Percentiles rank a stretch among this genome's conserved stretches.
phyloP scores from a whole-genome alignment of 1,284 basidiomycete species.

The Cryptococcus depauperatus region DNA sequence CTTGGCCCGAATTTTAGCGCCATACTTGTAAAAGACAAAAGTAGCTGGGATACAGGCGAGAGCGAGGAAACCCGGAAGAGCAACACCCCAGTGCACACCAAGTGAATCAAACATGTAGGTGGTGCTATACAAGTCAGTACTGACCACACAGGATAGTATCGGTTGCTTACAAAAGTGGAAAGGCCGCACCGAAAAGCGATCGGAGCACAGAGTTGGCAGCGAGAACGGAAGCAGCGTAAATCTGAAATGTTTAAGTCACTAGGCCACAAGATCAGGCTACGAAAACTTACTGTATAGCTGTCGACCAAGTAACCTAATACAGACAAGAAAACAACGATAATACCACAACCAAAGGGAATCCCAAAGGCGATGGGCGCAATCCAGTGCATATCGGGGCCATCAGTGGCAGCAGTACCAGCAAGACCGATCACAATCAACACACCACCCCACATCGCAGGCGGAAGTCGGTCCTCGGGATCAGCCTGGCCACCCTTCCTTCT shows the following conservation, averaged over 20 bases:
- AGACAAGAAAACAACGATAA: slow-evolving; percentile 57
- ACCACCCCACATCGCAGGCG: slow-evolving; percentile 49
- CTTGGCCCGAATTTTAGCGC: slow-evolving; percentile 53
- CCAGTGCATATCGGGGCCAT: slow-evolving; percentile 44
- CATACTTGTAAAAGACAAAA: slow-evolving; percentile 50
- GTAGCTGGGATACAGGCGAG: slow-evolving; percentile 54
- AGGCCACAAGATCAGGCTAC: slow-evolving; percentile 45
- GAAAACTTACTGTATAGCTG: slow-evolving; percentile 52
- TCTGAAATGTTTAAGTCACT: slow-evolving; percentile 9
- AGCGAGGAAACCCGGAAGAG: slow-evolving; percentile 56
- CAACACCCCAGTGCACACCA: slow-evolving; percentile 60
- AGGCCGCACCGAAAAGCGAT: slow-evolving; percentile 57
- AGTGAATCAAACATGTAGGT: slow-evolving; percentile 47
- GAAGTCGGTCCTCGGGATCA: slow-evolving; percentile 55
- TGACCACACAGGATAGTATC: no score
- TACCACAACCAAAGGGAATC: slow-evolving; percentile 57
- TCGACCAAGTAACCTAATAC: slow-evolving; percentile 59
- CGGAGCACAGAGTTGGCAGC: slow-evolving; percentile 64
- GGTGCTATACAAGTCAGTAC: no score
- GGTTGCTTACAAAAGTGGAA: slow-evolving; percentile 61
- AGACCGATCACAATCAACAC: slow-evolving; percentile 41
- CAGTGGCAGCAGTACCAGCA: slow-evolving; percentile 43
- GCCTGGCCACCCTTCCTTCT: slow-evolving; percentile 49
- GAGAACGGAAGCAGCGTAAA: slow-evolving; percentile 53
- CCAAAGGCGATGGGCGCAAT: slow-evolving; percentile 54